A percentile compares a stretch with the other conserved stretches of the same genome.
These are phyloP conservation scores for Yamadazyma diddensiae DNA, from an alignment of 1,139 yeast species.

Conservation along the genomic window DNA sequence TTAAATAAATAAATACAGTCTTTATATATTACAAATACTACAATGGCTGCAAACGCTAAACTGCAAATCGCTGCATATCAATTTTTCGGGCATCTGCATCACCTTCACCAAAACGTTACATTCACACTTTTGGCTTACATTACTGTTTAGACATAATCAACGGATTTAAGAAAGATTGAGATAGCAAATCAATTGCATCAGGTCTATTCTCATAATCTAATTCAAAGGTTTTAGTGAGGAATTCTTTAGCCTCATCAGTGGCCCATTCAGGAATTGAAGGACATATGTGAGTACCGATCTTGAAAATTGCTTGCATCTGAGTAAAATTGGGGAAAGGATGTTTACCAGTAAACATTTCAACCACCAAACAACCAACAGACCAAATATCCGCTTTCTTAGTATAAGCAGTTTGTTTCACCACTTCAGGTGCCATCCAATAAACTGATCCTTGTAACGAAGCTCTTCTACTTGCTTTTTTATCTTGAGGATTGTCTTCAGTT, in stretches of 20 bases:
- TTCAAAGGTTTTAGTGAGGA: conserved; percentile 67
- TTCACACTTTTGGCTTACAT: no score
- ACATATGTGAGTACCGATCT: conserved; percentile 75
- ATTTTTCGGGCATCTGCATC: no score
- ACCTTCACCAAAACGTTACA: no score
- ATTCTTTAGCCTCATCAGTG: conserved; percentile 65
- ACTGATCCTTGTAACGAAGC: conserved; percentile 92
- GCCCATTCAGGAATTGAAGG: conserved; percentile 83
- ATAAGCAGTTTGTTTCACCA: conserved; percentile 84
- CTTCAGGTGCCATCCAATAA: conserved; percentile 99
- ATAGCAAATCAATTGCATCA: conserved; percentile 64
- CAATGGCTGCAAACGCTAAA: no score
- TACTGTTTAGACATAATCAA: conserved; percentile 39
- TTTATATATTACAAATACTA: no score
- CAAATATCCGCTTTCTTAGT: conserved; percentile 92
- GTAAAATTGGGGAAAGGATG: conserved; percentile 94
- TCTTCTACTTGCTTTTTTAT: conserved; percentile 48
- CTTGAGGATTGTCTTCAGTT: conserved; percentile 15
- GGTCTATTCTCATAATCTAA: conserved; percentile 73
- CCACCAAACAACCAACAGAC: conserved; percentile 89
- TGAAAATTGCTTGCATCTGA: conserved; percentile 95
- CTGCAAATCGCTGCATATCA: no score
- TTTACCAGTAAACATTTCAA: conserved; percentile 92
- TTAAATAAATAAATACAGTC: no score
- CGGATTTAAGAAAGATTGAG: conserved; percentile 58